Evolutionary conservation across 345 rosid genomes (phyloP), one percentile per base, ranked within the genome.

Genomic region (Cardamine occulta): DNA sequence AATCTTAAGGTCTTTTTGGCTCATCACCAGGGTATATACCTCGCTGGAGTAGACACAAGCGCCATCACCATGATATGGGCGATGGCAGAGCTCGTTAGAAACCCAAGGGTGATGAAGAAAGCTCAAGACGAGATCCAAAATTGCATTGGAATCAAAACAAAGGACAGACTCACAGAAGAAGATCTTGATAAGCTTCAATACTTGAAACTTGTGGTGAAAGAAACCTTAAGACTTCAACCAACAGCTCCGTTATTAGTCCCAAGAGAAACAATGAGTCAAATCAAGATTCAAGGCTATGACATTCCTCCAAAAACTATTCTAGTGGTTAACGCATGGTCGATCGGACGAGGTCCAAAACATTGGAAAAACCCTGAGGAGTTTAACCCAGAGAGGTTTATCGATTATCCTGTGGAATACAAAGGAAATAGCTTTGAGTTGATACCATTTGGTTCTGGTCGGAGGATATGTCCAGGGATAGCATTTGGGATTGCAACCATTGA

Each of bases 201-300:
- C 76, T 42, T 82, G 70, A 84, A 84, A 72, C 84, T 83, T n/a
- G 73, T 84, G 72, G 74, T 84, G 59, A 81, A 84, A 73, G 76
- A 62, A 63, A 73, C 53, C 53, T 26, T 73, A 37, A 73, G 76
- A 40, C 54, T 73, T 39, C 76, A 86, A 17, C 86, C 89, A 57
- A 74, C 86, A 9, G 86, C 72, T 68, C 88, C 86, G 0, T 56
- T 86, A 13, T 63, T 81, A 54, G 19, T 86, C 37, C 90, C 88
- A 34, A 81, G 88, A 64, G 90, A 85, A 71, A 79, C 86, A 42
- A 83, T 68, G 82, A 72, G 72, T 64, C 76, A 78, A 0, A 23
- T 80, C 18, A 75, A 72, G 52, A 72, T 62, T 62, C 61, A 62
- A 51, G 76, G 69, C 61, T 62, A 62, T 11, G 13, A 37, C 23